Percentiles rank a stretch among this genome's conserved stretches.
These are phyloP conservation scores for Acidomyces sp. DNA, from an alignment of 495 filamentous ascomycete species.

Conservation along the genomic window DNA sequence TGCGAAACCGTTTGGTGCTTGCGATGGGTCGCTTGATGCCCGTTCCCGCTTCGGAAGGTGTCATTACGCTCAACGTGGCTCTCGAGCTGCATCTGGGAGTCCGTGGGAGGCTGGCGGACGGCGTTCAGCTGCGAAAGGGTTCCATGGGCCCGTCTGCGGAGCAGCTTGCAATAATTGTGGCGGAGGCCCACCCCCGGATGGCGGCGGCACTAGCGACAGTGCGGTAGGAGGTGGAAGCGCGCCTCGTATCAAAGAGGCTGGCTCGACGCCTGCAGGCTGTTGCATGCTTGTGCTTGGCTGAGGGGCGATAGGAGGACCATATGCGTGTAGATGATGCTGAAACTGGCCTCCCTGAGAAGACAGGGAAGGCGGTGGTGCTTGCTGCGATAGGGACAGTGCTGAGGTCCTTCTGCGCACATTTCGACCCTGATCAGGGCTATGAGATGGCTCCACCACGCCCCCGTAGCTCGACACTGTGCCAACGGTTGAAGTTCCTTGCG, in stretches of 20 bases:
- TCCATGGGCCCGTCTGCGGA: slow-evolving; percentile 12
- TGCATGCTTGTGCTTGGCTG: slow-evolving; percentile 1
- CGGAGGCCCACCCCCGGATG: neutral
- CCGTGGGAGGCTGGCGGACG: neutral
- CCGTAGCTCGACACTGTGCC: neutral
- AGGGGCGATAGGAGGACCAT: neutral
- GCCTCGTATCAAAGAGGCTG: neutral
- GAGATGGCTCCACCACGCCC: neutral
- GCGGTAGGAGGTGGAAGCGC: neutral
- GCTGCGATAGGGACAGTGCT: slow-evolving; percentile 12
- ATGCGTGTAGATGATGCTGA: neutral
- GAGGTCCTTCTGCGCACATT: slow-evolving; percentile 18
- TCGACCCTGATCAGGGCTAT: slow-evolving; percentile 9
- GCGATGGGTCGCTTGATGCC: too few species aligned
- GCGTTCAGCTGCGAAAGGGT: slow-evolving; percentile 8
- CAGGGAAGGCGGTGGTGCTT: neutral
- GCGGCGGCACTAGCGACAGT: neutral
- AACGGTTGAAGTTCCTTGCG: neutral
- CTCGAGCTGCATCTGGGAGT: neutral
- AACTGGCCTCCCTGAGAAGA: neutral
- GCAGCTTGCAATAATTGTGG: slow-evolving; percentile 4
- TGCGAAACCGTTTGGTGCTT: too few species aligned
- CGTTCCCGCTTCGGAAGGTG: too few species aligned
- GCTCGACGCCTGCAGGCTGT: neutral
- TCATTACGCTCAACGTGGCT: neutral